Evolutionary conservation across 2,329 filamentous ascomycete genomes (phyloP).

Genomic region (Ophiostoma sp.): DNA sequence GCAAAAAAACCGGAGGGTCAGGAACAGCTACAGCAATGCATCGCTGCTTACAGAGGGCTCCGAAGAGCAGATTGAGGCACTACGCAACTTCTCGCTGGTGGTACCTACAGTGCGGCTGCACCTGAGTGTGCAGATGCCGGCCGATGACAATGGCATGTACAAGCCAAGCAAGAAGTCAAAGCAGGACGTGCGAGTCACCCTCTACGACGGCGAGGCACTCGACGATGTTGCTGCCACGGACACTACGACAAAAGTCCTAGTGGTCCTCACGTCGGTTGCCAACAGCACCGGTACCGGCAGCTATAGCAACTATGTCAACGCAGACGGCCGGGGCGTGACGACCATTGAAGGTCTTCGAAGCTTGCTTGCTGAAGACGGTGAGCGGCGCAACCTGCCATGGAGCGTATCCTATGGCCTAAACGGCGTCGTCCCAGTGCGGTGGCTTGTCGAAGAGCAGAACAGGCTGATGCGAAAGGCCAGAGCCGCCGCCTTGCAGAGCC

Average conservation of each 20-base stretch:
- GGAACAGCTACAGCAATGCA: constrained; percentile 14
- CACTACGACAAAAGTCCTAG: constrained; percentile 32
- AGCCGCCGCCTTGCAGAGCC: background rate
- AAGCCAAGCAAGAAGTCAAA: background rate
- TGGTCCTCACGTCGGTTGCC: constrained; percentile 30
- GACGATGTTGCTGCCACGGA: constrained; percentile 26
- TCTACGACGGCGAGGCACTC: constrained; percentile 22
- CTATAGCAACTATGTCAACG: constrained; percentile 19
- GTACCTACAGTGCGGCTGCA: constrained; percentile 30
- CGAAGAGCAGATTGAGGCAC: constrained; percentile 19
- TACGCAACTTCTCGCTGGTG: constrained; percentile 34
- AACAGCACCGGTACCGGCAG: constrained; percentile 29
- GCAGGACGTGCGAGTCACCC: background rate
- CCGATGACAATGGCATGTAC: background rate
- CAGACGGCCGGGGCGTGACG: constrained; percentile 27
- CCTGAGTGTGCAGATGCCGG: constrained; percentile 26
- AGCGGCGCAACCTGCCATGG: constrained; percentile 39
- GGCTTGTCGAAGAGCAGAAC: constrained; percentile 25
- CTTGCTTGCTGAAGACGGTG: constrained; percentile 41
- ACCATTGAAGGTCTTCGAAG: constrained; percentile 34
- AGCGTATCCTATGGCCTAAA: constrained; percentile 26
- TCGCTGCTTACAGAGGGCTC: constrained; percentile 24
- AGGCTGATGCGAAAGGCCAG: constrained; percentile 17
- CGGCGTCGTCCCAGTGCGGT: constrained; percentile 28
- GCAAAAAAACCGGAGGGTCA: background rate